Base-by-base conservation (phyloP, 495 filamentous ascomycete species). In the Monascus purpureus region DNA sequence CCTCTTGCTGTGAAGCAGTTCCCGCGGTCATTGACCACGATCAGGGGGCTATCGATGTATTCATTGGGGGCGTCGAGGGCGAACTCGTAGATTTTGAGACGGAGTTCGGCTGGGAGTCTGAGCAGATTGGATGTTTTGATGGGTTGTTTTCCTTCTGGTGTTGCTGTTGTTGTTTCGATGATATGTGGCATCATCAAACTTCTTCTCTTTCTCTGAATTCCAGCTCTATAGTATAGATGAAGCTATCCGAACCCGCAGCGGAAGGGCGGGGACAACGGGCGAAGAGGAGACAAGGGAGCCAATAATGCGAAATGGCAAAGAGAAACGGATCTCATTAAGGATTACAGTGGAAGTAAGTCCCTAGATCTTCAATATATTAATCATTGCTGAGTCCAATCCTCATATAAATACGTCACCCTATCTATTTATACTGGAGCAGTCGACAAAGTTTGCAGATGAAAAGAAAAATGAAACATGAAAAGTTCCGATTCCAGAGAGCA, bases 11-110 rank as follows among this genome's bases (percentile, higher is more conserved):
- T 56, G 48, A 51, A 56, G 35, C 40, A 32, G 6, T 49, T 50
- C 26, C 53, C 54, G 9, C 45, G 47, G 29, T 59, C 50, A 31
- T 52, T 43, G 19, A 57, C 38, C 8, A 61, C 43, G n/a, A 59
- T 58, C 30, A 53, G 24, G 0, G 57, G 49, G 9, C 44, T 53
- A 29, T 54, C 42, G 11, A 55, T 41, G 33, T 54, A 56, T 12
- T 59, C 50, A 37, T 61, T 57, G 29, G 43, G 55, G 5, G 47
- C 41, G 26, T 38, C 20, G n/a, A 59, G 36, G 8, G 56, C 57
- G 28, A 59, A 59, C 38, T 52, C 43, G 37, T 63, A 65, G 30
- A 65, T 63, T 25, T 55, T 52, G 19, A 59, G 43, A 9, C 58
- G 60, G 26, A 63, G 44, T 33, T 59, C 56, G 8, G 45, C 20